These are phyloP conservation scores for Diaporthe sp. DNA, from an alignment of 2,329 filamentous ascomycete genomes.

Conservation along the genomic window DNA sequence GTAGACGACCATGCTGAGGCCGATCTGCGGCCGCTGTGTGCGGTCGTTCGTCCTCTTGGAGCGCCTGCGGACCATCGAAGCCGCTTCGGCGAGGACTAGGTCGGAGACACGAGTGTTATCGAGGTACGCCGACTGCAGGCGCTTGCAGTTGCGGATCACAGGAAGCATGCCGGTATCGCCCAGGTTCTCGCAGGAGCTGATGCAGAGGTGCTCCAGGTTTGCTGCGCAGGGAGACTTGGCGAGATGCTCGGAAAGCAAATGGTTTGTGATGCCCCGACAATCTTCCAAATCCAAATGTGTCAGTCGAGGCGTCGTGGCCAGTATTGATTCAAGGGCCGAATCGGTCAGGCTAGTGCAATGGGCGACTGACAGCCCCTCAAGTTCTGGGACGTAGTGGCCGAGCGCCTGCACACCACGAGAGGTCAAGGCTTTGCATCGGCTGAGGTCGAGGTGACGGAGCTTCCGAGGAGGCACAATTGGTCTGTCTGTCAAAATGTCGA, in stretches of 20 bases:
- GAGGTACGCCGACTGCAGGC: conserved; percentile 80
- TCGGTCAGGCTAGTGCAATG: conserved; percentile 83
- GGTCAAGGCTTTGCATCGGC: conserved; percentile 81
- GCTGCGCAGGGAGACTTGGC: conserved; percentile 81
- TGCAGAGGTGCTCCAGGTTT: conserved; percentile 81
- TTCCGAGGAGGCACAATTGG: conserved; percentile 82
- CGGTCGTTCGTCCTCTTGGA: conserved; percentile 56
- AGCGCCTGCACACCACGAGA: conserved; percentile 78
- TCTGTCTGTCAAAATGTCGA: conserved; percentile 83
- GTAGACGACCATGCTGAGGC: conserved; percentile 84
- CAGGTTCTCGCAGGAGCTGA: conserved; percentile 90
- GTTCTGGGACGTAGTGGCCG: conserved; percentile 79
- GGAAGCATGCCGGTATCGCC: conserved; percentile 88
- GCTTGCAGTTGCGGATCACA: conserved; percentile 80
- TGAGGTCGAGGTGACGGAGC: conserved; percentile 87
- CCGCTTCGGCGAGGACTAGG: conserved; percentile 86
- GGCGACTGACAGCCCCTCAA: conserved; percentile 87
- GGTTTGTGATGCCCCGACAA: conserved; percentile 81
- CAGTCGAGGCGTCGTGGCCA: conserved; percentile 81
- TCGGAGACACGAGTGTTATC: conserved; percentile 96
- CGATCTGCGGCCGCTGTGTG: conserved; percentile 63
- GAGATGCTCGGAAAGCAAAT: conserved; percentile 77
- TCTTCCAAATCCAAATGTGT: conserved; percentile 94
- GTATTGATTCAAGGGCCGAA: conserved; percentile 75
- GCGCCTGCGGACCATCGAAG: conserved; percentile 80